Base-by-base conservation (phyloP, 2,329 filamentous ascomycete species). In the Helotiales sp. region DNA sequence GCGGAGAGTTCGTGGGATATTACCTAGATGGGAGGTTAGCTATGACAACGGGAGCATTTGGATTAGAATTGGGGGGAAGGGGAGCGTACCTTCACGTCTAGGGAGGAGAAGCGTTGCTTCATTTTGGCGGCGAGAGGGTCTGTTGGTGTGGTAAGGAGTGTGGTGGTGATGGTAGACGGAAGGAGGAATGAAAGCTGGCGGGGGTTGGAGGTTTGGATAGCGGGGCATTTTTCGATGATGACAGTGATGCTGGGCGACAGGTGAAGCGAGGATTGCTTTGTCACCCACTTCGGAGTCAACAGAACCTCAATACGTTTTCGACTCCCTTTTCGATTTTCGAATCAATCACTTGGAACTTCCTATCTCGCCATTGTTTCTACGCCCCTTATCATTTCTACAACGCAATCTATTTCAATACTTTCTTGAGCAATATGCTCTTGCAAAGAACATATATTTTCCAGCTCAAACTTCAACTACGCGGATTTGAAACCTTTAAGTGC, bases 1-100 rank as follows among this genome's bases (percentile, higher is more conserved):
- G 87, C 83, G 67, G 93, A 90, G 70, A 99, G 91, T 86, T 99
- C 96, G 78, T 97, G 93, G 65, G 93, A 91, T 77, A 98, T 96
- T 80, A 97, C 93, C 93, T 97, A 61, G 60, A 45, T 5, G 40
- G 32, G 34, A 11, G 49, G 26, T 69, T 61, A 71, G 64, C 15
- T 17, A 43, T 20, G n/a, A 17, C 5, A 11, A 11, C 11, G 32
- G 2, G 43, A 26, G 20, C 52, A 40, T 15, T 37, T 11, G 15
- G n/a, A 47, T 20, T 24, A 17, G 1, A 15, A 32, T 47, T 34
- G 20, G 30, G 22, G 2, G 59, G 20, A 2, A 59, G n/a, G 24
- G 15, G 20, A 13, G 60, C 63, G 55, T 77, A 88, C 89, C 82
- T 90, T 91, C 75, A 93, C 90, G 77, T 93, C 91, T 65, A 93